Percentiles rank a stretch among this genome's conserved stretches.
Conservation (phyloP, 2,329 filamentous ascomycete genomes). For the Colletotrichum simmondsii region DNA sequence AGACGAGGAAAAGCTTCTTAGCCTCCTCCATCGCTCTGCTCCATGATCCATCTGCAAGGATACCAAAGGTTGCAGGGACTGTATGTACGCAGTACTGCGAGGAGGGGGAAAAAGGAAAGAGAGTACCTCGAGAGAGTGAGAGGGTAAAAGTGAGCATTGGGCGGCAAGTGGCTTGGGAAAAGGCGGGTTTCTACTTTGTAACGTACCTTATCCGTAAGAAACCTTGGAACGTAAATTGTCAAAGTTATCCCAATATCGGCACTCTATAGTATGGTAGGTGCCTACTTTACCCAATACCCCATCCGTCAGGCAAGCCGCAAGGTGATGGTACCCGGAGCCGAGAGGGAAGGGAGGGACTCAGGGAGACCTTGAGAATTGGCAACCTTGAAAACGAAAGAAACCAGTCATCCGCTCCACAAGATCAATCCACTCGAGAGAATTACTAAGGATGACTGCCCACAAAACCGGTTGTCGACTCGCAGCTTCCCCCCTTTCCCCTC, state of each 20-base stretch:
- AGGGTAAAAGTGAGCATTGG: conserved; percentile 2
- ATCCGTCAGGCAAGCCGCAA: neutral
- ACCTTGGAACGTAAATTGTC: neutral
- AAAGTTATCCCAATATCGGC: no score
- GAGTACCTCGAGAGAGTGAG: no score
- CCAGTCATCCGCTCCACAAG: neutral
- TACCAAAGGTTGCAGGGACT: neutral
- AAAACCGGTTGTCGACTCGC: neutral
- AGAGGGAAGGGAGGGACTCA: neutral
- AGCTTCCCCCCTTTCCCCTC: neutral
- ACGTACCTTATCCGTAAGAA: neutral
- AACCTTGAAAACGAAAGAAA: neutral
- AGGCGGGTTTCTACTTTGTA: neutral
- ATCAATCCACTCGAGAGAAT: neutral
- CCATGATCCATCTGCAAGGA: neutral
- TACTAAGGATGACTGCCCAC: neutral
- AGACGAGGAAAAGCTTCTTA: neutral
- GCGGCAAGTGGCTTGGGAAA: neutral
- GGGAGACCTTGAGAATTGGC: neutral
- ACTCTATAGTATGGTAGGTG: neutral
- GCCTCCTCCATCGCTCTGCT: neutral
- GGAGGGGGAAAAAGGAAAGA: neutral
- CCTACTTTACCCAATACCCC: neutral
- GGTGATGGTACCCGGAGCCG: neutral
- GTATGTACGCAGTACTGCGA: no score